Conservation (phyloP, 345 rosid species). For the Pseudoturritis turrita region DNA sequence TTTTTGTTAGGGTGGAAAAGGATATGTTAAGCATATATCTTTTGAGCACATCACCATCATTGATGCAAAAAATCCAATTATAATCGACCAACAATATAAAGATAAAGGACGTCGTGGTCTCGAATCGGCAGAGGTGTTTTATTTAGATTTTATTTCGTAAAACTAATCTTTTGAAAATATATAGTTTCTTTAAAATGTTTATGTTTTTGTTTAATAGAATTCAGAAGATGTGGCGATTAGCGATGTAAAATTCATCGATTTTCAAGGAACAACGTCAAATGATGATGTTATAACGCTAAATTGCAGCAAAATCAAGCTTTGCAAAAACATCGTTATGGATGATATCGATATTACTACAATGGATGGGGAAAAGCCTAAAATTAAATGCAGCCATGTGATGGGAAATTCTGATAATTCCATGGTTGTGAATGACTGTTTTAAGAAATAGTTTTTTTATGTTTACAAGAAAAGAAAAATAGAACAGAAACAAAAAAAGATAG, state of each 20-base stretch:
- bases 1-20: slow-evolving; percentile 11
- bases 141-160: background rate
- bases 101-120: background rate
- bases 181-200: background rate
- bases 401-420: background rate
- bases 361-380: background rate
- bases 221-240: slow-evolving; percentile 7
- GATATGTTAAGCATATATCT: background rate
- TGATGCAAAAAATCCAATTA: slow-evolving; percentile 14
- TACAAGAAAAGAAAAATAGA: background rate
- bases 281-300: background rate
- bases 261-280: background rate
- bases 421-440: background rate
- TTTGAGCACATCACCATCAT: slow-evolving; percentile 6
- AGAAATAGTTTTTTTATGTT: background rate
- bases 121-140: background rate
- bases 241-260: background rate
- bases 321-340: background rate
- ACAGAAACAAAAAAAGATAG: too few species aligned
- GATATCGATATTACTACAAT: background rate
- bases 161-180: background rate
- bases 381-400: background rate
- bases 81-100: slow-evolving; percentile 8
- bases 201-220: background rate
- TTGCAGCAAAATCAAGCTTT: slow-evolving; percentile 2